Conservation (phyloP, 768 basidiomycete species). For the Holtermannia corniformis region DNA sequence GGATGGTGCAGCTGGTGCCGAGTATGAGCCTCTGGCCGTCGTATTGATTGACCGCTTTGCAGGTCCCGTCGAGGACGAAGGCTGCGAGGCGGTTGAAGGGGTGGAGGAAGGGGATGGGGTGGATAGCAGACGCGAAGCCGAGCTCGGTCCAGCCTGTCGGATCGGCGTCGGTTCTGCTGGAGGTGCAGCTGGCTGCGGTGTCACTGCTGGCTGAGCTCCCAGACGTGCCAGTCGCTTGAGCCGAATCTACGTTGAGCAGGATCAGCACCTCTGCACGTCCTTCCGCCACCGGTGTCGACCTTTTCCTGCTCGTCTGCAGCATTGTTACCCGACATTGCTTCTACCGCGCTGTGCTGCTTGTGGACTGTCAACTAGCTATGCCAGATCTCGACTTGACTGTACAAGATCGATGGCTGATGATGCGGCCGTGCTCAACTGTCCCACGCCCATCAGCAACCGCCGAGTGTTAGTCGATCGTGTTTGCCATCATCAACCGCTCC, state of each 20-base stretch:
- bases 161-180: background rate
- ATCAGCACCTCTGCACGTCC: constrained; percentile 22
- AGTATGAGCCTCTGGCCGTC: background rate
- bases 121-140: constrained; percentile 14
- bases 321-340: constrained; percentile 1
- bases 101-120: constrained; percentile 6
- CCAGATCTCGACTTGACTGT: too few species aligned
- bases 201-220: constrained; percentile 43
- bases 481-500: background rate
- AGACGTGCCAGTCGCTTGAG: constrained; percentile 83
- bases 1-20: constrained; percentile 2
- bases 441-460: background rate
- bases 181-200: constrained; percentile 22
- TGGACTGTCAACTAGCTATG: background rate
- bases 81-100: background rate
- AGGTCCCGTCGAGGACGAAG: constrained; percentile 5
- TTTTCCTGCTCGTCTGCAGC: background rate
- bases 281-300: background rate
- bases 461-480: background rate
- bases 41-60: constrained; percentile 7
- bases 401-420: too few species aligned
- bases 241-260: constrained; percentile 60
- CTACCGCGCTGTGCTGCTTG: background rate
- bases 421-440: background rate
- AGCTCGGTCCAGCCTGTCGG: background rate